A percentile compares a stretch with the other conserved stretches of the same genome.
These are phyloP conservation scores for Komagataella pseudopastoris DNA, from an alignment of 805 yeast genomes.

Conservation along the genomic window DNA sequence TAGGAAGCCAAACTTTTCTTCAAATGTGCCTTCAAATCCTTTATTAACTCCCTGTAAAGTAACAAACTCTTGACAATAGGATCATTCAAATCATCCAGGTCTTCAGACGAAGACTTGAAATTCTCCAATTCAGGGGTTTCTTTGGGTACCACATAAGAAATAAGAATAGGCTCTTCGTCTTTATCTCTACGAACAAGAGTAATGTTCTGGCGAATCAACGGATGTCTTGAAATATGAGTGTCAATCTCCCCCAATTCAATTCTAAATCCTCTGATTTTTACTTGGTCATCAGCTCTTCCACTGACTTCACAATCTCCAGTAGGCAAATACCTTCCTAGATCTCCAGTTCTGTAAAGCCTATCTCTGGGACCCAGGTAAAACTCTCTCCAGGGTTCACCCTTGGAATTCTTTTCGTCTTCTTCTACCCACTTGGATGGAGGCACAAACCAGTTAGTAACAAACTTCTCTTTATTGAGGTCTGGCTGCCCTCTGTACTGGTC, in stretches of 20 bases:
- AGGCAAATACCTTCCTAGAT: slow-evolving; percentile 89
- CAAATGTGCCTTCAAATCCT: slow-evolving; percentile 69
- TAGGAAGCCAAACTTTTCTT: slow-evolving; percentile 84
- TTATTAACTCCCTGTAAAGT: slow-evolving; percentile 60
- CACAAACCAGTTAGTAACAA: slow-evolving; percentile 85
- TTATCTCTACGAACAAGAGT: slow-evolving; percentile 87
- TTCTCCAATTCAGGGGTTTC: slow-evolving; percentile 27
- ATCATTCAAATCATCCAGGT: slow-evolving; percentile 34
- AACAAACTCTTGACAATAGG: slow-evolving; percentile 71
- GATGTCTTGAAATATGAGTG: slow-evolving; percentile 91
- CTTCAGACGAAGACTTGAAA: slow-evolving; percentile 38
- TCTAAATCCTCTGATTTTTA: slow-evolving; percentile 95
- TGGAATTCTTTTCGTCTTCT: slow-evolving; percentile 31
- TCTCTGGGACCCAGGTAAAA: slow-evolving; percentile 93
- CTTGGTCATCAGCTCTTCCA: slow-evolving; percentile 98
- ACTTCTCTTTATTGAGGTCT: slow-evolving; percentile 77
- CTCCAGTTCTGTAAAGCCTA: slow-evolving; percentile 93
- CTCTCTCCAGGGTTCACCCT: slow-evolving; percentile 54
- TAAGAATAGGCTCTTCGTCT: slow-evolving; percentile 83
- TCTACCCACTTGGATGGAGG: slow-evolving; percentile 49
- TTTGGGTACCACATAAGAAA: slow-evolving; percentile 83
- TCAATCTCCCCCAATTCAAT: slow-evolving; percentile 98
- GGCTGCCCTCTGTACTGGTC: slow-evolving; percentile 93
- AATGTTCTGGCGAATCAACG: slow-evolving; percentile 81
- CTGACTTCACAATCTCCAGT: slow-evolving; percentile 97